Evolutionary conservation across 2,329 filamentous ascomycete genomes (phyloP).

Genomic region (Colletotrichum viniferum): DNA sequence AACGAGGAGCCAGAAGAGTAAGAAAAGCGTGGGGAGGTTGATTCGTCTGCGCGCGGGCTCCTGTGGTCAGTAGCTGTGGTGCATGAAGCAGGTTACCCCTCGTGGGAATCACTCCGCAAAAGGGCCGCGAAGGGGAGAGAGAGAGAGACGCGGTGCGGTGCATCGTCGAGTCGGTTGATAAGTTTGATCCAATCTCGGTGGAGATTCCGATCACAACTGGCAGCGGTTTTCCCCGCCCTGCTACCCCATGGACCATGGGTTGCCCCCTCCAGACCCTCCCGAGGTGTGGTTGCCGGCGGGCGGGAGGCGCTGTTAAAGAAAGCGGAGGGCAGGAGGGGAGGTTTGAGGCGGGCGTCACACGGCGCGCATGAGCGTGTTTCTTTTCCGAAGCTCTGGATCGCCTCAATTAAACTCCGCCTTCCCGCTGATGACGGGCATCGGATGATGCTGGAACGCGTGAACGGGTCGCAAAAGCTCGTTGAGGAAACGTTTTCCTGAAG

Average conservation of each 20-base stretch:
- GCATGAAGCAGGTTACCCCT: background rate
- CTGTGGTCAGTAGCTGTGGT: background rate
- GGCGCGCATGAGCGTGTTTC: background rate
- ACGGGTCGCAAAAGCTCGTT: background rate
- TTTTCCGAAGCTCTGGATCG: background rate
- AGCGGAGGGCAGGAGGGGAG: background rate
- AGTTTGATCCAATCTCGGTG: background rate
- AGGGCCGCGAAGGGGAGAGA: background rate
- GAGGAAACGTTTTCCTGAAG: background rate
- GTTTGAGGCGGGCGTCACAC: background rate
- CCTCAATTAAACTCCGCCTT: background rate
- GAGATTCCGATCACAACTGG: background rate
- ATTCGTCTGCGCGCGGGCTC: background rate
- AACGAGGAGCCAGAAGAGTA: background rate
- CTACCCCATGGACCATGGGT: background rate
- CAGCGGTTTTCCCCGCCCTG: background rate
- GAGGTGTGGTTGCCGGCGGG: background rate
- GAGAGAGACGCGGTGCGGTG: background rate
- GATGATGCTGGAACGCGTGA: background rate
- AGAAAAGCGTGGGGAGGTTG: background rate
- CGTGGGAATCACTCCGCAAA: background rate
- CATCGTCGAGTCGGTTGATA: background rate
- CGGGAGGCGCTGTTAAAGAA: background rate
- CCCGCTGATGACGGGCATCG: background rate
- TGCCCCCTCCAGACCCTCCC: background rate